Evolutionary conservation across 140 eudicot species (phyloP).

Genomic region (Flaveria floridana): DNA sequence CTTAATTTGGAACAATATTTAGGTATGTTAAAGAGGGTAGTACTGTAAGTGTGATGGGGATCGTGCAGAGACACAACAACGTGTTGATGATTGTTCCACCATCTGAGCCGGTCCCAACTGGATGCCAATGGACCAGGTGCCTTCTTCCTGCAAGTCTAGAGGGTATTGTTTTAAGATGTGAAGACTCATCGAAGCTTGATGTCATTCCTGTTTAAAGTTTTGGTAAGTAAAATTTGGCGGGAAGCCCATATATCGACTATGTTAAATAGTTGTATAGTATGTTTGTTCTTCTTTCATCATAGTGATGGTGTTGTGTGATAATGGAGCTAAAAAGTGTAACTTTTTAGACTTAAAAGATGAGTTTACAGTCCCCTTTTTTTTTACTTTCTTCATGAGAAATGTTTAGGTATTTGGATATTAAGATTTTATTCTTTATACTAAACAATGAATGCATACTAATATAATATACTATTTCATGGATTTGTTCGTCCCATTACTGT

Average conservation of each 20-base stretch:
- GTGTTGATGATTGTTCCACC: constrained; percentile 89
- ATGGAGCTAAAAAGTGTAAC: constrained; percentile 30
- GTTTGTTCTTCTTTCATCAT: constrained; percentile 30
- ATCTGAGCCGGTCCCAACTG: constrained; percentile 65
- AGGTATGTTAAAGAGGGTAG: constrained; percentile 91
- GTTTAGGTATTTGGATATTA: constrained; percentile 38
- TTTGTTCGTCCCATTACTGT: constrained; percentile 17
- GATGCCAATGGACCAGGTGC: constrained; percentile 78
- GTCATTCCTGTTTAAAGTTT: constrained; percentile 73
- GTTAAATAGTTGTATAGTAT: constrained; percentile 41
- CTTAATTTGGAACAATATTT: constrained; percentile 3
- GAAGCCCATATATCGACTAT: constrained; percentile 30
- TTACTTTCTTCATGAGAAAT: constrained; percentile 20
- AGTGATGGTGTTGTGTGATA: constrained; percentile 46
- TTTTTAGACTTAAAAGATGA: constrained; percentile 30
- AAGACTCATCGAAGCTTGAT: constrained; percentile 78
- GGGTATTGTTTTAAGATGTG: constrained; percentile 80
- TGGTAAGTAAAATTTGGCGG: constrained; percentile 22
- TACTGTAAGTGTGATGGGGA: constrained; percentile 85
- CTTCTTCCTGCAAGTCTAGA: constrained; percentile 76
- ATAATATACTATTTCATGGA: constrained; percentile 28
- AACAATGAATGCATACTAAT: constrained; percentile 34
- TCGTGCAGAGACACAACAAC: constrained; percentile 77
- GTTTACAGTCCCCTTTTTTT: constrained; percentile 29
- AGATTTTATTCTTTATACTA: constrained; percentile 31